phyloP scores from a whole-genome alignment of 2,329 filamentous ascomycete genomes.

The Daldinia sp. region DNA sequence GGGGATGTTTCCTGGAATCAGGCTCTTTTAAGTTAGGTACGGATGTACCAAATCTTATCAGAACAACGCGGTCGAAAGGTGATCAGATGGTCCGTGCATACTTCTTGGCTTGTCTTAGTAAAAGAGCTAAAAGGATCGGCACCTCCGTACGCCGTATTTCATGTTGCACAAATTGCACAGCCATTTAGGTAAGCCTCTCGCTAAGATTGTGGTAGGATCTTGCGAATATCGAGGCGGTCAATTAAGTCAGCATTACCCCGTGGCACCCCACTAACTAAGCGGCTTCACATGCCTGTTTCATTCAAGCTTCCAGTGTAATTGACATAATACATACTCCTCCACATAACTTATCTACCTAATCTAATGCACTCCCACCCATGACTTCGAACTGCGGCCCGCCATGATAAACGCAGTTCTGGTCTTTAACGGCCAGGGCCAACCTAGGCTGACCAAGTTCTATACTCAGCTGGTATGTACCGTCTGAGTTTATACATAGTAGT shows the following conservation, averaged over 20 bases:
- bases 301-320: neutral
- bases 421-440: constrained; percentile 98
- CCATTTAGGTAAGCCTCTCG: neutral
- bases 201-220: constrained; percentile 1
- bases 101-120: neutral
- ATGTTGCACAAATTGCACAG: constrained; percentile 11
- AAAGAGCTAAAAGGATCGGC: constrained; percentile 8
- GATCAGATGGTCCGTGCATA: neutral
- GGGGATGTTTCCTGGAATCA: constrained; percentile 7
- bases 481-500: neutral
- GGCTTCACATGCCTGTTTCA: neutral
- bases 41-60: constrained; percentile 4
- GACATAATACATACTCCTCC: constrained; percentile 9
- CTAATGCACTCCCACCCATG: constrained; percentile 21
- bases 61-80: neutral
- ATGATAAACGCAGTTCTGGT: constrained; percentile 99
- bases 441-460: constrained; percentile 97
- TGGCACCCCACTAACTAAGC: neutral
- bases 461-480: constrained; percentile 82
- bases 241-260: constrained; percentile 5
- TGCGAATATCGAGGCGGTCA: constrained; percentile 22
- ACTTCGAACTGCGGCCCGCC: constrained; percentile 45
- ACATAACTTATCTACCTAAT: constrained; percentile 9
- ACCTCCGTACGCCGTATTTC: neutral
- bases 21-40: constrained; percentile 22